A percentile compares a stretch with the other conserved stretches of the same genome.
Conservation (phyloP, 192 early-diverging fungal species). For the Gorgonomyces haynaldii region DNA sequence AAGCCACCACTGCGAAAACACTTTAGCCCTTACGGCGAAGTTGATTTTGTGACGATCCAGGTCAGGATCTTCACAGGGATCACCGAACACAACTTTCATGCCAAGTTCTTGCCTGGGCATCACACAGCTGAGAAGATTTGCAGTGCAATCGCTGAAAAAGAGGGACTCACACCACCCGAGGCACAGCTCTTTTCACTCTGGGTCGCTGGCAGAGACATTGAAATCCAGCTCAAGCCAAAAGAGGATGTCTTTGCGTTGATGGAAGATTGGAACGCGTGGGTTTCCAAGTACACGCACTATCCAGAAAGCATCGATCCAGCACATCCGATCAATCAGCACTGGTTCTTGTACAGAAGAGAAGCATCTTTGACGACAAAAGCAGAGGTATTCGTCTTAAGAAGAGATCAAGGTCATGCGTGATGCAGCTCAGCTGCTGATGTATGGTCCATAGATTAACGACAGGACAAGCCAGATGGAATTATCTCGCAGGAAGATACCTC, state of each 20-base stretch:
- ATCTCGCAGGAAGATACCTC: slow-evolving; percentile 33
- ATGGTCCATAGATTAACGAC: slow-evolving; percentile 1
- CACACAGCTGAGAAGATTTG: slow-evolving; percentile 21
- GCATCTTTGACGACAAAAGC: slow-evolving; percentile 23
- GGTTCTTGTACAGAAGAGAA: slow-evolving; percentile 43
- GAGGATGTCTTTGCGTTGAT: slow-evolving; percentile 36
- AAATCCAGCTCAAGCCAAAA: slow-evolving; percentile 40
- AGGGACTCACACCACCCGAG: slow-evolving; percentile 20
- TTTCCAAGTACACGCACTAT: slow-evolving; percentile 46
- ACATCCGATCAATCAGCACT: slow-evolving; percentile 41
- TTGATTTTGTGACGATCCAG: slow-evolving; percentile 28
- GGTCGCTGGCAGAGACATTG: slow-evolving; percentile 43
- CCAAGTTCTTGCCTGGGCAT: slow-evolving; percentile 21
- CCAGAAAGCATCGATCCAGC: slow-evolving; percentile 35
- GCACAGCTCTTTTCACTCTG: slow-evolving; percentile 36
- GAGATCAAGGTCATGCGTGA: too few species aligned
- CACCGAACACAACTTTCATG: slow-evolving; percentile 36
- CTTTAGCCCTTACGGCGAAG: slow-evolving; percentile 21
- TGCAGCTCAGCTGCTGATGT: too few species aligned
- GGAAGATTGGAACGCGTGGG: slow-evolving; percentile 29
- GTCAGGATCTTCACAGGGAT: slow-evolving; percentile 26
- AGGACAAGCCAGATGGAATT: slow-evolving; percentile 38
- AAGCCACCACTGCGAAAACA: slow-evolving; percentile 33
- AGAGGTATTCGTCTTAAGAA: too few species aligned
- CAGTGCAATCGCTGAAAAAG: slow-evolving; percentile 30